Evolutionary conservation across 805 yeast species (phyloP), one percentile per base, ranked within the genome.

Genomic region (Candida silvicultrix): DNA sequence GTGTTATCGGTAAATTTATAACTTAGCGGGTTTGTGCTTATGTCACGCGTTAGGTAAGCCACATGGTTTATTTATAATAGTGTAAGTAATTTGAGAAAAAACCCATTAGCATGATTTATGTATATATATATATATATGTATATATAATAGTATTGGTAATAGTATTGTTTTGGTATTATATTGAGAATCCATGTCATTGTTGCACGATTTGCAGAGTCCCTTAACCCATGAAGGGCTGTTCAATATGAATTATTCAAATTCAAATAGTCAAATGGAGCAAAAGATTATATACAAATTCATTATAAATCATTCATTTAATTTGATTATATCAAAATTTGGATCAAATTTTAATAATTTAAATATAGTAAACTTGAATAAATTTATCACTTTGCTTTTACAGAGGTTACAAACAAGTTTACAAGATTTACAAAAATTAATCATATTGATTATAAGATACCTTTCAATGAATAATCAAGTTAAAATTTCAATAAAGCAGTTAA

Each of bases 381-480:
- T 45, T n/a, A 32, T 38, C 9, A 22, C 21, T 3, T 25, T 12
- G 1, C 12, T 45, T 4, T 45, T 41, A 5, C 34, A 29, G 21
- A 29, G 44, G 22, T 32, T 29, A 7, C 25, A 31, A 3, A 5
- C 41, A 7, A 37, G 39, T 19, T 12, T 45, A 15, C 4, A 1
- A 7, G 36, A 41, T 25, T 45, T 29, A 15, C 45, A 41, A 34
- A 45, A 32, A 29, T 34, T 45, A 14, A 41, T 45, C n/a, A 23
- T 45, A 29, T 22, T 45, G 39, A 35, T 38, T 6, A n/a, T n/a
- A n/a, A 20, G 45, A 16, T 41, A 18, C 18, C 12, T 37, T 14
- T 25, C 38, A 5, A 41, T 31, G 18, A 37, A 2, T 11, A 19
- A 4, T 9, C 9, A n/a, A 12, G 35, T 37, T n/a, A 25, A 7